phyloP scores from a whole-genome alignment of 176 grass and related monocot genomes.

The Avena sativa region DNA sequence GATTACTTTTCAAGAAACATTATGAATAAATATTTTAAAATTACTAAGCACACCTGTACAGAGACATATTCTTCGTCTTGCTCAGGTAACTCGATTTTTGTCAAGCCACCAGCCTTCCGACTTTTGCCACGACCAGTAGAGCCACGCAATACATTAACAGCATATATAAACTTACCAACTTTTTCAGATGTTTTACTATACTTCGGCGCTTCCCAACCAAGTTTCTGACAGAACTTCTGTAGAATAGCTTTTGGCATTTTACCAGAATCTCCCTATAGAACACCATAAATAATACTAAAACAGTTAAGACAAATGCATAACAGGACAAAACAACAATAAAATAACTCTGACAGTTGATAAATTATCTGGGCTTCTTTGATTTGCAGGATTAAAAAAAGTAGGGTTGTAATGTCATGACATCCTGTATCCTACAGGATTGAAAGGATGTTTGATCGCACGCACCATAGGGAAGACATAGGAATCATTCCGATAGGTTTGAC shows the following conservation, averaged over 20 bases:
- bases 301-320: constrained; percentile 27
- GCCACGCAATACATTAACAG: constrained; percentile 80
- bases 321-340: constrained; percentile 35
- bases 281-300: constrained; percentile 28
- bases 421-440: not conserved
- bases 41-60: constrained; percentile 67
- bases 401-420: constrained; percentile 7
- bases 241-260: constrained; percentile 86
- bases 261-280: constrained; percentile 67
- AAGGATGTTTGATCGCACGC: constrained; percentile 12
- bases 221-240: constrained; percentile 89
- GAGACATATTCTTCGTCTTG: constrained; percentile 68
- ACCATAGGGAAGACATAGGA: not conserved
- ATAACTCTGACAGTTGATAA: constrained; percentile 18
- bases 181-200: constrained; percentile 88
- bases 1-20: constrained; percentile 17
- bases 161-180: constrained; percentile 76
- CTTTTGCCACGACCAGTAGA: constrained; percentile 91
- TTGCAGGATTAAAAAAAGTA: not conserved
- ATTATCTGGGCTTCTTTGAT: not conserved
- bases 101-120: constrained; percentile 93
- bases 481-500: not conserved
- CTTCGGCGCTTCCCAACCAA: constrained; percentile 93
- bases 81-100: constrained; percentile 74
- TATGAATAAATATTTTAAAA: constrained; percentile 25